Percentiles rank a stretch among this genome's conserved stretches.
These are phyloP conservation scores for Cryptococcus sp. DNA, from an alignment of 1,284 basidiomycete genomes.

Conservation along the genomic window DNA sequence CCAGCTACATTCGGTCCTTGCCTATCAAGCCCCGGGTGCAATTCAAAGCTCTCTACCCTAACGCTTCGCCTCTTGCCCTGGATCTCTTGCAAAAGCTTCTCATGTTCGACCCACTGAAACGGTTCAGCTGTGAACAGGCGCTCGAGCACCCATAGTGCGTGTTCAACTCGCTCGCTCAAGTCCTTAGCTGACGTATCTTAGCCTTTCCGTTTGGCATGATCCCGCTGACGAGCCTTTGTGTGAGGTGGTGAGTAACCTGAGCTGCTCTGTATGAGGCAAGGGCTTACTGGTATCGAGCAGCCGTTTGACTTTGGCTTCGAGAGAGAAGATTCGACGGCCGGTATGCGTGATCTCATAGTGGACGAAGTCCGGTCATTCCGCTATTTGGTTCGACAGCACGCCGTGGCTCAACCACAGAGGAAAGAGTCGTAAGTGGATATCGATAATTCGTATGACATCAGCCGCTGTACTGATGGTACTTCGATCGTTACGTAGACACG, in stretches of 20 bases:
- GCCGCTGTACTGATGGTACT: neutral
- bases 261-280: no score
- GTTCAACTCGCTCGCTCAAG: neutral
- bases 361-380: slow-evolving; percentile 74
- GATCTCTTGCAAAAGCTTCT: slow-evolving; percentile 90
- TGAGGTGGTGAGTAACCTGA: slow-evolving; percentile 59
- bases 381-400: slow-evolving; percentile 44
- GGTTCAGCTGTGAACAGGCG: slow-evolving; percentile 94
- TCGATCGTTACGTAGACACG: slow-evolving; percentile 20
- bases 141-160: slow-evolving; percentile 84
- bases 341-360: slow-evolving; percentile 95
- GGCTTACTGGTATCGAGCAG: slow-evolving; percentile 48
- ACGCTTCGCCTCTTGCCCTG: slow-evolving; percentile 89
- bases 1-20: slow-evolving; percentile 86
- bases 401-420: slow-evolving; percentile 27
- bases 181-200: slow-evolving; percentile 15
- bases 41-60: slow-evolving; percentile 87
- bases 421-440: slow-evolving; percentile 28
- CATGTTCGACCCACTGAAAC: slow-evolving; percentile 93
- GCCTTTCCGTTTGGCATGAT: slow-evolving; percentile 87
- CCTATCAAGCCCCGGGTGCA: slow-evolving; percentile 94
- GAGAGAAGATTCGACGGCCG: slow-evolving; percentile 91
- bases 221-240: slow-evolving; percentile 87
- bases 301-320: slow-evolving; percentile 99
- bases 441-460: neutral